A percentile compares a stretch with the other conserved stretches of the same genome.
These are phyloP conservation scores for Talaromyces nanjingensis DNA, from an alignment of 495 filamentous ascomycete genomes.

Conservation along the genomic window DNA sequence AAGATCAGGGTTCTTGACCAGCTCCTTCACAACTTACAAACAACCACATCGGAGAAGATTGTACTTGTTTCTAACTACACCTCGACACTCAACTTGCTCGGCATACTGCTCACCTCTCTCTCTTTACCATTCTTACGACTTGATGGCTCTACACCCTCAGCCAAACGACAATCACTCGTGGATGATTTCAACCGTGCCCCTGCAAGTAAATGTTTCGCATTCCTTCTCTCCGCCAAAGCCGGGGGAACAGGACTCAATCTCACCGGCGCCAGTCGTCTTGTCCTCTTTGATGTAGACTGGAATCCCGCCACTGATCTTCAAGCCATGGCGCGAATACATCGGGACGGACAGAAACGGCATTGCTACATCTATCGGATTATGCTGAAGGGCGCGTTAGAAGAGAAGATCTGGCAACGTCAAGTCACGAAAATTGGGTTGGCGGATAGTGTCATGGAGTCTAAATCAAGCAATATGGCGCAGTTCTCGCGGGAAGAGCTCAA, in stretches of 20 bases:
- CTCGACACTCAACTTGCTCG: constrained; percentile 64
- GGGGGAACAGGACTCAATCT: constrained; percentile 74
- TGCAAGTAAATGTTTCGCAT: constrained; percentile 56
- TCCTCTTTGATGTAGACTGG: constrained; percentile 80
- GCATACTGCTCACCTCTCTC: constrained; percentile 54
- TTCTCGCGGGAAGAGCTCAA: constrained; percentile 65
- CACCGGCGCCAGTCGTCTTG: constrained; percentile 66
- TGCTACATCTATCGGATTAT: constrained; percentile 72
- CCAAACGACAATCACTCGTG: constrained; percentile 66
- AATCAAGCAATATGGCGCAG: constrained; percentile 40
- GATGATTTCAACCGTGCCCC: constrained; percentile 67
- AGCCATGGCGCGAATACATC: constrained; percentile 80
- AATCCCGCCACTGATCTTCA: constrained; percentile 76
- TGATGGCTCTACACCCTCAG: constrained; percentile 62
- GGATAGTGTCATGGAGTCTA: constrained; percentile 60
- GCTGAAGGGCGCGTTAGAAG: constrained; percentile 66
- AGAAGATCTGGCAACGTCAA: constrained; percentile 83
- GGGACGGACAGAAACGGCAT: constrained; percentile 65
- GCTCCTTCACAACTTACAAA: constrained; percentile 55
- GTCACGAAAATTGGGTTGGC: constrained; percentile 68
- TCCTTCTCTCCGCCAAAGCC: constrained; percentile 73
- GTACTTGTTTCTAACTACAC: constrained; percentile 82
- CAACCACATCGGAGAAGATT: constrained; percentile 62
- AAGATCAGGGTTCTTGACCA: constrained; percentile 70
- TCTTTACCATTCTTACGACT: constrained; percentile 63